These are phyloP conservation scores for Auricularia auricula-judae DNA, from an alignment of 768 basidiomycete genomes.

Conservation along the genomic window DNA sequence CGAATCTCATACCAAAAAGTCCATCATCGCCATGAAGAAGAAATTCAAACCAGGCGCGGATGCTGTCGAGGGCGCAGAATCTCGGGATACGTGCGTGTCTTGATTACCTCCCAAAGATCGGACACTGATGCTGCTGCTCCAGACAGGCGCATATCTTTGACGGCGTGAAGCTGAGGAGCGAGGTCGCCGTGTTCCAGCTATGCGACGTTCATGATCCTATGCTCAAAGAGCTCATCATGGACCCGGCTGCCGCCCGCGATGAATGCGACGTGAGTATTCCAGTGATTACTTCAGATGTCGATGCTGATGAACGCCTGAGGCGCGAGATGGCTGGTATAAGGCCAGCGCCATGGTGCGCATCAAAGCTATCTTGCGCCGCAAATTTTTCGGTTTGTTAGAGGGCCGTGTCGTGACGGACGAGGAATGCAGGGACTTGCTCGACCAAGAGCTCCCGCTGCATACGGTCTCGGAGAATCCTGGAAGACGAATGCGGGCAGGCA, in stretches of 20 bases:
- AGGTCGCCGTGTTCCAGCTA: slow-evolving; percentile 89
- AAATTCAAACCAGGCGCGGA: background rate
- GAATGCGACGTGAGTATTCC: slow-evolving; percentile 54
- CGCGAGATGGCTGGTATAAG: slow-evolving; percentile 86
- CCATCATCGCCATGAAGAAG: slow-evolving; percentile 23
- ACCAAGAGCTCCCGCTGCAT: slow-evolving; percentile 26
- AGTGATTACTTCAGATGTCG: too few relatives aligned
- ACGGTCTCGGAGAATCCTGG: slow-evolving; percentile 13
- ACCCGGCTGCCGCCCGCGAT: slow-evolving; percentile 56
- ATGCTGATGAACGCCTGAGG: slow-evolving; percentile 25
- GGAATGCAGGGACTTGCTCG: slow-evolving; percentile 58
- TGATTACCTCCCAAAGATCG: background rate
- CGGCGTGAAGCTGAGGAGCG: slow-evolving; percentile 64
- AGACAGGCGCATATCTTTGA: slow-evolving; percentile 78
- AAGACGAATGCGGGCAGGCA: slow-evolving; percentile 39
- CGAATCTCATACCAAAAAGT: background rate
- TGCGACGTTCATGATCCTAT: slow-evolving; percentile 86
- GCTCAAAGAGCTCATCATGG: slow-evolving; percentile 70
- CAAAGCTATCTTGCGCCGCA: slow-evolving; percentile 73
- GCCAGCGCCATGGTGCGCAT: slow-evolving; percentile 69
- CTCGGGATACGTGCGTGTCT: background rate
- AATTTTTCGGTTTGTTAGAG: slow-evolving; percentile 69
- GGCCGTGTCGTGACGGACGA: slow-evolving; percentile 62
- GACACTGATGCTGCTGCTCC: background rate
- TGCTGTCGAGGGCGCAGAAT: background rate